Conservation (phyloP, 1,284 basidiomycete species). For the Phellinidium pouzarii region DNA sequence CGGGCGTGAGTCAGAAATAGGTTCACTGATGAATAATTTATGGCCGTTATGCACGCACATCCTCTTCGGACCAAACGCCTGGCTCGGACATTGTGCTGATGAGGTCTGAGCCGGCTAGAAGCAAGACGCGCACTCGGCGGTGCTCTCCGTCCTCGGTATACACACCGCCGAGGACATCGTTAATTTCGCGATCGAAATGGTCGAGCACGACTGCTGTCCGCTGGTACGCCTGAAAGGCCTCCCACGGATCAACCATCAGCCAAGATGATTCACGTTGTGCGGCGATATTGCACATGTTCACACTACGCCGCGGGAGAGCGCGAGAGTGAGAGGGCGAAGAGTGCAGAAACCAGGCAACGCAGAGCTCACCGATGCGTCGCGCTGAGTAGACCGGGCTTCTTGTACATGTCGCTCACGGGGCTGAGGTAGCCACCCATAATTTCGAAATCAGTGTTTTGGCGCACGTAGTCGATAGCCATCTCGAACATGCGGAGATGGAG, state of each 20-base stretch:
- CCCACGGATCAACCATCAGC: conserved; percentile 97
- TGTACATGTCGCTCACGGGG: conserved; percentile 90
- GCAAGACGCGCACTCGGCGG: conserved; percentile 73
- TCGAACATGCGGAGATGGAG: conserved; percentile 94
- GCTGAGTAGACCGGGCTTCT: conserved; percentile 81
- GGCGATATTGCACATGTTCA: conserved; percentile 80
- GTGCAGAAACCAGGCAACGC: conserved; percentile 9
- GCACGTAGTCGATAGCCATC: conserved; percentile 93
- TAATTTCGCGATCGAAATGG: conserved; percentile 92
- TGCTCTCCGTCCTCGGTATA: conserved; percentile 57
- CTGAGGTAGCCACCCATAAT: conserved; percentile 92
- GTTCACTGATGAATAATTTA: too few relatives aligned
- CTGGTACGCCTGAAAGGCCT: conserved; percentile 90
- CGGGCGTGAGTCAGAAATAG: conserved; percentile 18
- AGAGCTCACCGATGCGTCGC: conserved; percentile 66
- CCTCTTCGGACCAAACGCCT: conserved; percentile 95
- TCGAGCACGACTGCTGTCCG: conserved; percentile 94
- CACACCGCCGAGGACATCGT: conserved; percentile 71
- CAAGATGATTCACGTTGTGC: conserved; percentile 67
- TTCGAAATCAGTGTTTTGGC: conserved; percentile 90
- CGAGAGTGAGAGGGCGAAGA: conserved; percentile 3
- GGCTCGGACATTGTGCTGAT: conserved; percentile 98
- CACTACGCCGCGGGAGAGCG: conserved; percentile 5
- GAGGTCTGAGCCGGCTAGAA: conserved; percentile 94
- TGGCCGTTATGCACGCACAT: conserved; percentile 59